Evolutionary conservation across 2,329 filamentous ascomycete species (phyloP).

Genomic region (Rutstroemia sp.): DNA sequence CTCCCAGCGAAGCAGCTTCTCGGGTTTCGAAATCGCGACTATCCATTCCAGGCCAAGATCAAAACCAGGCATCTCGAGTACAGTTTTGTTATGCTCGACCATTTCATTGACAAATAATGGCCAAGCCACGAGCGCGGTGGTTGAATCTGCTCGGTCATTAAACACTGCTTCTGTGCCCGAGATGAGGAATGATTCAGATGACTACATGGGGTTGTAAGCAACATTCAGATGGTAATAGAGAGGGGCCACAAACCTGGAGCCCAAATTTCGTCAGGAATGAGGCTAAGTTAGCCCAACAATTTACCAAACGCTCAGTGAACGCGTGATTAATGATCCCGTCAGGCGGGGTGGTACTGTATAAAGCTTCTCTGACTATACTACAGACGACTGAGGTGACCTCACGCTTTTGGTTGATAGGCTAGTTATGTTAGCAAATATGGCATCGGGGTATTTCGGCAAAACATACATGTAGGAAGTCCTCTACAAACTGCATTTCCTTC

Average conservation of each 20-base stretch:
- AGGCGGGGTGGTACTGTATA: conserved; percentile 7
- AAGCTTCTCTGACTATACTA: conserved; percentile 8
- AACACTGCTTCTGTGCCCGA: conserved; percentile 23
- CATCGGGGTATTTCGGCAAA: background rate
- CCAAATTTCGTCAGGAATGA: conserved; percentile 18
- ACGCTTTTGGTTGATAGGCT: conserved; percentile 16
- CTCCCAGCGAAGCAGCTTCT: conserved; percentile 37
- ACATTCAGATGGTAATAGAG: conserved; percentile 36
- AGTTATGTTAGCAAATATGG: conserved; percentile 11
- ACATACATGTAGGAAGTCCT: conserved; percentile 19
- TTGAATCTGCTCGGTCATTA: conserved; percentile 38
- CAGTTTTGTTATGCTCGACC: conserved; percentile 36
- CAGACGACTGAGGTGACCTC: conserved; percentile 13
- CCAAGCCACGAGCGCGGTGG: conserved; percentile 38
- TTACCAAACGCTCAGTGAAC: conserved; percentile 10
- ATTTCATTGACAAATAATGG: conserved; percentile 45
- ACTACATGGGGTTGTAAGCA: conserved; percentile 34
- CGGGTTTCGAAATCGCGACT: conserved; percentile 44
- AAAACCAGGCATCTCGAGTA: conserved; percentile 27
- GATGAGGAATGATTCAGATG: conserved; percentile 10
- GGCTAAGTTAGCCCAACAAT: conserved; percentile 17
- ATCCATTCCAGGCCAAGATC: conserved; percentile 46
- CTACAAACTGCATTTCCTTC: conserved; percentile 17
- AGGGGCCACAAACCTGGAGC: conserved; percentile 12
- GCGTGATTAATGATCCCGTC: background rate